These are phyloP conservation scores for Colletotrichum limetticola DNA, from an alignment of 2,329 filamentous ascomycete genomes.

Conservation along the genomic window DNA sequence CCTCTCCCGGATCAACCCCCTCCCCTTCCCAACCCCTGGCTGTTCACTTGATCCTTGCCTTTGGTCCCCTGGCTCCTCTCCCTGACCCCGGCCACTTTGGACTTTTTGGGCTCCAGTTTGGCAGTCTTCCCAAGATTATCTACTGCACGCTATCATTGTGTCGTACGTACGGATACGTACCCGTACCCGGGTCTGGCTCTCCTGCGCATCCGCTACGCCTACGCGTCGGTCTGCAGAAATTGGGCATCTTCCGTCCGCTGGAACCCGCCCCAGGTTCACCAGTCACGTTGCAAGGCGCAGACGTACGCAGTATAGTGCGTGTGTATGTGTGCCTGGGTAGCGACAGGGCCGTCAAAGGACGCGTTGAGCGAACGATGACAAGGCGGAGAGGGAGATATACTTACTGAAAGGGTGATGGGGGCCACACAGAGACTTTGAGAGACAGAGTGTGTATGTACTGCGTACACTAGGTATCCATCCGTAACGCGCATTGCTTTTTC, in stretches of 20 bases:
- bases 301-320: constrained; percentile 11
- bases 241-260: neutral
- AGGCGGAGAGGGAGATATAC: neutral
- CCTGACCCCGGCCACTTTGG: neutral
- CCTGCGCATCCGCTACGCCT: constrained; percentile 1
- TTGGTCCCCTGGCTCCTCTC: neutral
- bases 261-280: neutral
- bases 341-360: neutral
- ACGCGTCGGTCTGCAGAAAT: constrained; percentile 13
- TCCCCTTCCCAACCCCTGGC: neutral
- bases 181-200: neutral
- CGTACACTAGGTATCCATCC: neutral
- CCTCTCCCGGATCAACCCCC: constrained; percentile 17
- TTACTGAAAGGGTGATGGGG: neutral
- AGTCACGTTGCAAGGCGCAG: neutral
- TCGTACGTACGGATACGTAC: constrained; percentile 8
- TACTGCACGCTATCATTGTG: constrained; percentile 10
- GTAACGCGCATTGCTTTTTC: constrained; percentile 28
- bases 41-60: neutral
- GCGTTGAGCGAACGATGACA: neutral
- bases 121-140: constrained; percentile 10
- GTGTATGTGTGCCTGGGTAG: neutral
- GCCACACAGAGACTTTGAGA: neutral
- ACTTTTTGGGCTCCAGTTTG: constrained; percentile 1
- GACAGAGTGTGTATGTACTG: neutral